Percentiles rank a stretch among this genome's conserved stretches.
Evolutionary conservation across 208 protist species (phyloP).

Genomic region (Tritrichomonas foetus): DNA sequence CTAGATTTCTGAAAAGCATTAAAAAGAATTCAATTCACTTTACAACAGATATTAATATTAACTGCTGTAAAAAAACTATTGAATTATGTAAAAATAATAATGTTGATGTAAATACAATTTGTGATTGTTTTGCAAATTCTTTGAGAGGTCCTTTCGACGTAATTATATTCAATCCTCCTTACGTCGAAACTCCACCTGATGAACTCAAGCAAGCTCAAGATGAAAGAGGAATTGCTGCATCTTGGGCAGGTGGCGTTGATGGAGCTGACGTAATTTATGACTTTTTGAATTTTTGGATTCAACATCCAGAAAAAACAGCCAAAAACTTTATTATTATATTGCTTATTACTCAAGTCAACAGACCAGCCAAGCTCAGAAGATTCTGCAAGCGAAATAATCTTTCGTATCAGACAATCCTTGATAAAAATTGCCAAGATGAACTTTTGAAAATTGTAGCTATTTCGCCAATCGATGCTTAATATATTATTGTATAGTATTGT

Average conservation of each 20-base stretch:
- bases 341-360: background rate
- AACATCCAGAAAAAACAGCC: background rate
- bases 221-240: background rate
- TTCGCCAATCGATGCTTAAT: background rate
- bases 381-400: background rate
- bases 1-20: background rate
- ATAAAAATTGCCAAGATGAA: constrained; percentile 28
- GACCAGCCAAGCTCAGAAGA: background rate
- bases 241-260: constrained; percentile 19
- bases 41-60: constrained; percentile 37
- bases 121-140: background rate
- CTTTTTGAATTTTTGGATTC: constrained; percentile 4
- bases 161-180: constrained; percentile 35
- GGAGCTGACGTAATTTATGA: background rate
- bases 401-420: background rate
- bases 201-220: background rate
- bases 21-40: background rate
- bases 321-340: background rate
- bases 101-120: background rate
- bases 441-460: background rate
- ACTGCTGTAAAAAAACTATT: background rate
- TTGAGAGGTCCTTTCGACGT: constrained; percentile 15
- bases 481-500: too few species aligned
- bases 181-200: background rate
- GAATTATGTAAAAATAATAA: background rate